phyloP scores from a whole-genome alignment of 129 eudicot genomes.

The Erigeron canadensis region DNA sequence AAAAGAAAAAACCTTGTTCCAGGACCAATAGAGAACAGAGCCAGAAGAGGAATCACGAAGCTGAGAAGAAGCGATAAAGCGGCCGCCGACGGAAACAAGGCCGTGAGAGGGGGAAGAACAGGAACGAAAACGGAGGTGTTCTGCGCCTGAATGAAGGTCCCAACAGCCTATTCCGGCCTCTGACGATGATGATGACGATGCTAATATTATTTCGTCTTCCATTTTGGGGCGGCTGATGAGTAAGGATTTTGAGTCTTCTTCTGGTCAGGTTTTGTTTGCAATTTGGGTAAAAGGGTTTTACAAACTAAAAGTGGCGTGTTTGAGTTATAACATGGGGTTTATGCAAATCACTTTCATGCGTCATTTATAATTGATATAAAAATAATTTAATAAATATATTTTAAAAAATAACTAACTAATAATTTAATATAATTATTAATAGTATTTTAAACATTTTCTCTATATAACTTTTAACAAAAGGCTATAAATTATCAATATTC shows the following conservation, averaged over 20 bases:
- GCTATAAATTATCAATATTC: too few species aligned
- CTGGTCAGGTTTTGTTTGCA: too few species aligned
- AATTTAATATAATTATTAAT: too few species aligned
- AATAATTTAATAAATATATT: too few species aligned
- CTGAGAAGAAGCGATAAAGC: slow-evolving; percentile 74
- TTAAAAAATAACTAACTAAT: too few species aligned
- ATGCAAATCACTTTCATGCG: too few species aligned
- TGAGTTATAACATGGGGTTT: too few species aligned
- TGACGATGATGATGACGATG: slow-evolving; percentile 84
- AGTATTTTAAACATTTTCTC: too few species aligned
- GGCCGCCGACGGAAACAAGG: slow-evolving; percentile 69
- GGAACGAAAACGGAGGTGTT: slow-evolving; percentile 59
- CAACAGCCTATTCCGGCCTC: slow-evolving; percentile 87
- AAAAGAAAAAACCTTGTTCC: slow-evolving; percentile 57
- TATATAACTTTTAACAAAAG: too few species aligned
- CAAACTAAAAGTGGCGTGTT: background rate
- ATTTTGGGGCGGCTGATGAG: slow-evolving; percentile 16
- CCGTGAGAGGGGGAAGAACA: slow-evolving; percentile 81
- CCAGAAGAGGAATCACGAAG: slow-evolving; percentile 72
- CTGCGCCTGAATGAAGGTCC: slow-evolving; percentile 77
- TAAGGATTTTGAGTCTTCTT: too few species aligned
- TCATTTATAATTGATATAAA: too few species aligned
- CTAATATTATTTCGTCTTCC: slow-evolving; percentile 63
- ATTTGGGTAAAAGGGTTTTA: background rate
- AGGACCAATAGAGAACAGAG: slow-evolving; percentile 78